Base-by-base conservation (phyloP, 257 asterid species). In the Jacaranda mimosifolia region DNA sequence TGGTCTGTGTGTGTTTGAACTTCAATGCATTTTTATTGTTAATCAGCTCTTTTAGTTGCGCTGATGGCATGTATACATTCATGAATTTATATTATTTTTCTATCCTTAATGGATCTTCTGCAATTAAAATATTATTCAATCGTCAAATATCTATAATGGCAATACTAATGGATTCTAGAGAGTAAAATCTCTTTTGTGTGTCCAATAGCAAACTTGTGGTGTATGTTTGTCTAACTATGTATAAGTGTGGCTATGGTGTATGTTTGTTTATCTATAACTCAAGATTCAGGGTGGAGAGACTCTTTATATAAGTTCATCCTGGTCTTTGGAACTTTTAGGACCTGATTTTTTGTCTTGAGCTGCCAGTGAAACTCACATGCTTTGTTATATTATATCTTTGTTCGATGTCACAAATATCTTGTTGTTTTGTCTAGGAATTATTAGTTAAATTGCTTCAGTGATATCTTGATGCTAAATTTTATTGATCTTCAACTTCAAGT, bases 1-100 rank as follows among this genome's bases (percentile, higher is more conserved):
- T 84, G 94, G 81, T 82, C 78, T 84, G 73, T 60, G 70, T 82
- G 36, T 70, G 60, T 15, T 79, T 52, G 60, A 42, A 62, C 48
- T 19, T 70, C 10, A 74, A 43, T 77, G 49, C 45, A 36, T 35
- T 39, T 57, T 43, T 77, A 17, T 75, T 36, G 4, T 14, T 40
- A 72, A 55, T 62, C 39, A 57, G 65, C 67, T 67, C 53, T 68
- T 77, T 57, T 42, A 43, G 79, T 78, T 43, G 57, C 3, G 13
- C 65, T 43, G 64, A 42, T 19, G 18, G 36, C 26, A 40, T 73
- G 21, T 72, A 49, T 39, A 18, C 5, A 7, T 36, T 48, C 18
- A 60, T 21, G 21, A 26, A 53, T 58, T 62, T 39, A 9, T 32
- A 17, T 48, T 45, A 51, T n/a, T 15, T 74, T 55, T 19, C 51